Percentiles rank a stretch among this genome's conserved stretches.
Conservation (phyloP, 768 basidiomycete genomes). For the Pulveroboletus sp. region DNA sequence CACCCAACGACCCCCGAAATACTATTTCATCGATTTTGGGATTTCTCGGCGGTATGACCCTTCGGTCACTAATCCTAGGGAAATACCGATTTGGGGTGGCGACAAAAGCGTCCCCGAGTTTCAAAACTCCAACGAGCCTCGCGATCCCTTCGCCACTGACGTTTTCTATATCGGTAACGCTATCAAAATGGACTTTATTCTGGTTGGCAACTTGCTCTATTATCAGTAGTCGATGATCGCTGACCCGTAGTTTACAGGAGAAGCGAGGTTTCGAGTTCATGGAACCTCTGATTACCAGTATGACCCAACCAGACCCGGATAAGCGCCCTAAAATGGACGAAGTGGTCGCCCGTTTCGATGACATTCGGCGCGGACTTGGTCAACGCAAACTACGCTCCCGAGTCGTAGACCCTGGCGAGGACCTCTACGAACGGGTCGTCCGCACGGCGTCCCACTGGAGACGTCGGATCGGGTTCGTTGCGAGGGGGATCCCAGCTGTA, state of each 20-base stretch:
- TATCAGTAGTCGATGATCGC: too few relatives aligned
- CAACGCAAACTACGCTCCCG: constrained; percentile 28
- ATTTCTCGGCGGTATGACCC: constrained; percentile 33
- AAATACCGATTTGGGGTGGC: constrained; percentile 35
- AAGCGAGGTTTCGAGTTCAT: constrained; percentile 29
- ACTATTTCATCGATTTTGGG: constrained; percentile 32
- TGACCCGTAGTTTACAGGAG: too few relatives aligned
- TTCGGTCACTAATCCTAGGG: constrained; percentile 24
- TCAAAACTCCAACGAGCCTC: constrained; percentile 17
- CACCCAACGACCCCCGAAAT: constrained; percentile 24
- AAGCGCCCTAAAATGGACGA: constrained; percentile 37
- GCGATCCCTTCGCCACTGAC: constrained; percentile 44
- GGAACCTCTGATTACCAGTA: constrained; percentile 29
- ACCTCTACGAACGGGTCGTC: constrained; percentile 8
- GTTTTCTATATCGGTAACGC: constrained; percentile 44
- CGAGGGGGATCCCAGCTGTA: too few relatives aligned
- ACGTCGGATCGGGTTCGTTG: constrained; percentile 20
- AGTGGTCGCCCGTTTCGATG: constrained; percentile 24
- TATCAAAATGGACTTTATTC: constrained; percentile 30
- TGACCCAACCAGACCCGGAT: constrained; percentile 35
- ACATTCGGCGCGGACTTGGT: too few relatives aligned
- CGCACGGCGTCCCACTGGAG: constrained; percentile 22
- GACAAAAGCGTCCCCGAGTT: constrained; percentile 44
- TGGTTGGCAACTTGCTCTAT: constrained; percentile 17
- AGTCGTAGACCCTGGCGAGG: constrained; percentile 13